A percentile compares a stretch with the other conserved stretches of the same genome.
Conservation (phyloP, 2,329 filamentous ascomycete species). For the Xylariales sp. region DNA sequence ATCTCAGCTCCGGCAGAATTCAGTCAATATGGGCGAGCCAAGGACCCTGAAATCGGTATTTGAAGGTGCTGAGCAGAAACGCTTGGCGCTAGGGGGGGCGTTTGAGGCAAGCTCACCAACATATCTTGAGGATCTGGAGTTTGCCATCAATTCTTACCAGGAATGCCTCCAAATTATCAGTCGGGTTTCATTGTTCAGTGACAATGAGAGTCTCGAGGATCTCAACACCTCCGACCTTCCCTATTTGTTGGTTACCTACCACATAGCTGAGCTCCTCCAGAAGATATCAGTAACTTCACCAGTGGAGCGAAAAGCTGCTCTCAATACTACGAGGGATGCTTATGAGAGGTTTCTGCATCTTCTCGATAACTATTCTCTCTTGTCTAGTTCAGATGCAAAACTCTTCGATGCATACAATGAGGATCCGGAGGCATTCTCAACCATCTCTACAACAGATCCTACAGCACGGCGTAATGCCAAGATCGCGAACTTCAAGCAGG, state of each 20-base stretch:
- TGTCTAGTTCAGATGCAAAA: constrained; percentile 59
- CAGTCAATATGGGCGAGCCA: constrained; percentile 35
- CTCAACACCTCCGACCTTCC: constrained; percentile 78
- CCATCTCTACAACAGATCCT: constrained; percentile 57
- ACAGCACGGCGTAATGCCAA: constrained; percentile 73
- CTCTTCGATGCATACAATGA: constrained; percentile 71
- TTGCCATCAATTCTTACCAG: constrained; percentile 66
- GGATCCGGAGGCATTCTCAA: constrained; percentile 66
- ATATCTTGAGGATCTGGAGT: constrained; percentile 53
- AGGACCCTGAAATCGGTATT: constrained; percentile 47
- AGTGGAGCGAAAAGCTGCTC: constrained; percentile 54
- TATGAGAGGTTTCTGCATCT: constrained; percentile 77
- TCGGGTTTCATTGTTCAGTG: constrained; percentile 77
- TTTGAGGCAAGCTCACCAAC: constrained; percentile 57
- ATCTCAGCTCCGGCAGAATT: no score
- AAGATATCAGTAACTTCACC: constrained; percentile 52
- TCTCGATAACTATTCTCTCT: constrained; percentile 73
- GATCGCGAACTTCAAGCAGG: constrained; percentile 77
- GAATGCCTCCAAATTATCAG: constrained; percentile 66
- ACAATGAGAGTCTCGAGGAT: constrained; percentile 86
- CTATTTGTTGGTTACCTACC: constrained; percentile 74
- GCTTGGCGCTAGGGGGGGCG: constrained; percentile 56
- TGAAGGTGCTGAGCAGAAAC: constrained; percentile 45
- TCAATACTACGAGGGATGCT: constrained; percentile 60
- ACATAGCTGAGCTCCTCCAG: constrained; percentile 74